Percentiles rank a stretch among this genome's conserved stretches.
Conservation (phyloP, 352 stramenopile species). For the Globisporangium emineosum region DNA sequence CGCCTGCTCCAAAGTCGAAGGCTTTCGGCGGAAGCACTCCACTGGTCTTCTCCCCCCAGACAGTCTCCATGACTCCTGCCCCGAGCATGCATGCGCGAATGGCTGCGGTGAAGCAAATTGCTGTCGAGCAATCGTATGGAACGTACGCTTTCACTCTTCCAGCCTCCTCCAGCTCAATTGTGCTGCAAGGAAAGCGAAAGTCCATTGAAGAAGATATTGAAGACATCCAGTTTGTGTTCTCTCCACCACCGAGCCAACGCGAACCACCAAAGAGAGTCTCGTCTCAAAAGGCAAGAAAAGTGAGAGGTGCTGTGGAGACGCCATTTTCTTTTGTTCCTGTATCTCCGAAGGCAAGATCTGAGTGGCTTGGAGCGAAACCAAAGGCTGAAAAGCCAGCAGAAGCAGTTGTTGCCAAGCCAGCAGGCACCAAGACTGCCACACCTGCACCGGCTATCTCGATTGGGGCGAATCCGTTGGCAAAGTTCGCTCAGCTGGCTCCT, state of each 20-base stretch:
- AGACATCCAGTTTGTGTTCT: constrained; percentile 60
- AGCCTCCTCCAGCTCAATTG: constrained; percentile 8
- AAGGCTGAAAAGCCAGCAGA: constrained; percentile 25
- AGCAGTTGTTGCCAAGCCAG: constrained; percentile 17
- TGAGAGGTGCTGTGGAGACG: constrained; percentile 24
- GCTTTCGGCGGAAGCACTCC: constrained; percentile 8
- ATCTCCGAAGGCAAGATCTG: constrained; percentile 50
- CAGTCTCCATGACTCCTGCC: constrained; percentile 38
- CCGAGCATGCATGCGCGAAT: neutral
- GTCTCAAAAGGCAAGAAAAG: constrained; percentile 19
- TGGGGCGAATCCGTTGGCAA: constrained; percentile 8
- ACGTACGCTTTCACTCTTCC: constrained; percentile 60
- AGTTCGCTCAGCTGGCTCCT: constrained; percentile 3
- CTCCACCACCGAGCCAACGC: constrained; percentile 45
- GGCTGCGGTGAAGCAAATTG: constrained; percentile 10
- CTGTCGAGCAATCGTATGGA: constrained; percentile 18
- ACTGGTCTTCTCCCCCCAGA: constrained; percentile 28
- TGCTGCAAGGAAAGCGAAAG: constrained; percentile 14
- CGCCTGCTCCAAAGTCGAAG: constrained; percentile 20
- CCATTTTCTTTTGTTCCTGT: constrained; percentile 67
- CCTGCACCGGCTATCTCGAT: constrained; percentile 10
- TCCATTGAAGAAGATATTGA: constrained; percentile 36
- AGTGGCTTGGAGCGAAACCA: constrained; percentile 29
- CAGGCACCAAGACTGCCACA: constrained; percentile 20
- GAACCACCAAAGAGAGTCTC: constrained; percentile 53